Conservation (phyloP, 331 rosid species). For the Rosa hybrid region DNA sequence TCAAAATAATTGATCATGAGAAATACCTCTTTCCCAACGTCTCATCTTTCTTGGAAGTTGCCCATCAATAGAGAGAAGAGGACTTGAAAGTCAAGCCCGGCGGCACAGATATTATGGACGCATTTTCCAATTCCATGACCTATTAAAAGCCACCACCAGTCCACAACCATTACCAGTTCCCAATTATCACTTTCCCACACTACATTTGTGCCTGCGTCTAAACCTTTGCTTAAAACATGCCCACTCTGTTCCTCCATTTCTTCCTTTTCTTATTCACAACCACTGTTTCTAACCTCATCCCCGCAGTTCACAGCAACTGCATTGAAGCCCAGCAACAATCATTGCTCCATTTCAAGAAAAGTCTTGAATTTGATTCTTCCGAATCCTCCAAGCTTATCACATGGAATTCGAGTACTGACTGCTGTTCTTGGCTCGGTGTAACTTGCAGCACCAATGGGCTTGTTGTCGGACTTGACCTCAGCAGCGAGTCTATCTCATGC, state of each 20-base stretch:
- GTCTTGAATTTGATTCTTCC: background rate
- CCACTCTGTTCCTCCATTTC: background rate
- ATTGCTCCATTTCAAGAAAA: background rate
- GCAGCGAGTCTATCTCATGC: background rate
- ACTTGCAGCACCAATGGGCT: background rate
- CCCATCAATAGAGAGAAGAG: too few relatives aligned
- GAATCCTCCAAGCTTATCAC: background rate
- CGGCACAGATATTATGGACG: too few relatives aligned
- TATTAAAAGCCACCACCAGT: too few relatives aligned
- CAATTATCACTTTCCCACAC: too few relatives aligned
- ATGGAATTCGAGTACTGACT: background rate
- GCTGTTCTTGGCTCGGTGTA: background rate
- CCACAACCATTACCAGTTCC: too few relatives aligned
- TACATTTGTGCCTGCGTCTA: too few relatives aligned
- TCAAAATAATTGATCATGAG: too few relatives aligned
- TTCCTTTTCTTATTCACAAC: background rate
- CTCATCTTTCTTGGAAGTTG: too few relatives aligned
- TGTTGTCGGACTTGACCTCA: background rate
- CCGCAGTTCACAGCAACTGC: background rate
- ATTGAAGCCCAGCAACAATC: background rate
- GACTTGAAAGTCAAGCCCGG: background rate
- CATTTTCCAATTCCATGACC: too few relatives aligned
- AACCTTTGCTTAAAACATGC: too few relatives aligned
- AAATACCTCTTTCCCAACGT: too few relatives aligned
- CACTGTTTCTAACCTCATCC: background rate